Conservation (phyloP, 345 rosid species). For the Eucalyptus viminalis region DNA sequence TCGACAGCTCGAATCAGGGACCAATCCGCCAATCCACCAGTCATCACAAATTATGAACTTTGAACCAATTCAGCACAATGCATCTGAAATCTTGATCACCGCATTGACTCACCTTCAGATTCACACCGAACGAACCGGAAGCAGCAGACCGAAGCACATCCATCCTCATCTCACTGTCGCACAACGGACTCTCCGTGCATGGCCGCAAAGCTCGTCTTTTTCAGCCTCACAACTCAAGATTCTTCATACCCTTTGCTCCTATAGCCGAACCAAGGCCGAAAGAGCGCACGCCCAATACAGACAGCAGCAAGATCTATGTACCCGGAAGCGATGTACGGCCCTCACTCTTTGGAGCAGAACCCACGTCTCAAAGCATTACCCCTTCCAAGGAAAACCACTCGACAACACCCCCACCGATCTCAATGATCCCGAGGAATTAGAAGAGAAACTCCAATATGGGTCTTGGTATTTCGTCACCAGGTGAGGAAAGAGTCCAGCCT, state of each 20-base stretch:
- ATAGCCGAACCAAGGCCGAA: background rate
- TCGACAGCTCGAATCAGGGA: background rate
- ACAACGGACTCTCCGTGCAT: background rate
- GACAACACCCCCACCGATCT: background rate
- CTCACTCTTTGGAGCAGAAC: background rate
- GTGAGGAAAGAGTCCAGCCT: background rate
- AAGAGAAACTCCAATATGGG: background rate
- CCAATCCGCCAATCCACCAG: background rate
- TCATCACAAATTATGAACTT: background rate
- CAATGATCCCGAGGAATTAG: background rate
- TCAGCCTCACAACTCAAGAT: background rate
- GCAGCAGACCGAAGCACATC: background rate
- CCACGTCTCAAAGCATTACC: background rate
- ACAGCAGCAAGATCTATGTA: background rate
- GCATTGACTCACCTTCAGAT: background rate
- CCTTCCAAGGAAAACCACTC: background rate
- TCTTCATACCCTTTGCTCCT: background rate
- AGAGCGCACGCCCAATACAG: background rate
- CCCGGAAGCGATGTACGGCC: background rate
- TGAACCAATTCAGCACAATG: background rate
- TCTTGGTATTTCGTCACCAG: background rate
- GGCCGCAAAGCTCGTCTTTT: background rate
- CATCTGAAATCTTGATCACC: background rate
- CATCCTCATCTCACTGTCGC: background rate
- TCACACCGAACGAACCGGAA: background rate